Percentiles rank a stretch among this genome's conserved stretches.
Evolutionary conservation across 371 early-diverging fungal genomes (phyloP).

Genomic region (Mortierella sp.): DNA sequence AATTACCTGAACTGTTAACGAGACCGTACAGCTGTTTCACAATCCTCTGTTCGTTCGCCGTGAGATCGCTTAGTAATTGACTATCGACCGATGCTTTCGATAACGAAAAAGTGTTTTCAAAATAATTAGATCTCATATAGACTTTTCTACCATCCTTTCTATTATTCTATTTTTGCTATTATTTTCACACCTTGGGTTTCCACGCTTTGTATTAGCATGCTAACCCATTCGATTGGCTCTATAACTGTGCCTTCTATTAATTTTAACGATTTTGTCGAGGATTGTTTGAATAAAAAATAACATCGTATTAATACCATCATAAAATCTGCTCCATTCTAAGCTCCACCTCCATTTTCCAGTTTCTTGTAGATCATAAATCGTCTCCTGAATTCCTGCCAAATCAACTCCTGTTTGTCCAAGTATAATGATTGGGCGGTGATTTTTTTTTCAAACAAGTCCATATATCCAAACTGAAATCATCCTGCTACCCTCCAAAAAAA

Average conservation of each 20-base stretch:
- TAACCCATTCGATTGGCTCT: slow-evolving; percentile 15
- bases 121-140: background rate
- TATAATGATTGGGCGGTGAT: no score
- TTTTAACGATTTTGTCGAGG: background rate
- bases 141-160: background rate
- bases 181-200: slow-evolving; percentile 21
- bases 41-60: slow-evolving; percentile 8
- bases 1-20: slow-evolving; percentile 10
- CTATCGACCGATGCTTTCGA: slow-evolving; percentile 8
- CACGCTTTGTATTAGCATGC: slow-evolving; percentile 19
- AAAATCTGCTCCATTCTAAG: background rate
- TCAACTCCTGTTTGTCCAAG: no score
- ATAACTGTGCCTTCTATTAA: slow-evolving; percentile 11
- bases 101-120: background rate
- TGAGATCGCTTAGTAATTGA: slow-evolving; percentile 8
- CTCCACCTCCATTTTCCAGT: no score
- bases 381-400: no score
- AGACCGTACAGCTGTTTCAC: slow-evolving; percentile 8
- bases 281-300: background rate
- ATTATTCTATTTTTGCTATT: background rate
- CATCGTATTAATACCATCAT: background rate
- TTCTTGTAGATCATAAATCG: no score
- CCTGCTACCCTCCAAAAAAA: background rate
- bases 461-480: background rate
- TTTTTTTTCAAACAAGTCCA: background rate